phyloP scores from a whole-genome alignment of 495 filamentous ascomycete species.

The Astrothelium macrocarpum region DNA sequence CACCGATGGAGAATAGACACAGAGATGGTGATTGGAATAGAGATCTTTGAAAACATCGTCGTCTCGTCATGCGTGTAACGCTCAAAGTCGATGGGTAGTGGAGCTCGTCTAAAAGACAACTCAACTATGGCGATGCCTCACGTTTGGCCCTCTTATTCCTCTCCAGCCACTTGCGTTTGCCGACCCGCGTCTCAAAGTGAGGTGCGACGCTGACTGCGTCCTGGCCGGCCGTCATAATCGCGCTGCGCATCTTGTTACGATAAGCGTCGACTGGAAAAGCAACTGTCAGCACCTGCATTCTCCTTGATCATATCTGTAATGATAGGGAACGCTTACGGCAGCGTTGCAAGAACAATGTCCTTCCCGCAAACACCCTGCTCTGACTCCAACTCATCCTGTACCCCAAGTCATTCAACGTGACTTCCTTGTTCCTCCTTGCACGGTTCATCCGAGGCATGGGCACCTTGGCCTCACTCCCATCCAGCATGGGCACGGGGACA shows the following conservation, averaged over 20 bases:
- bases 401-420: conserved; percentile 80
- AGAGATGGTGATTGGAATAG: too few species aligned
- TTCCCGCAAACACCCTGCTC: conserved; percentile 72
- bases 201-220: conserved; percentile 60
- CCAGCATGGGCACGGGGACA: conserved; percentile 64
- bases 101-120: not conserved
- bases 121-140: conserved; percentile 5
- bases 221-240: conserved; percentile 63
- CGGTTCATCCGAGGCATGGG: conserved; percentile 62
- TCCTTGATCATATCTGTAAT: not conserved
- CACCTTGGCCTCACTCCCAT: conserved; percentile 58
- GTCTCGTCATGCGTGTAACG: not conserved
- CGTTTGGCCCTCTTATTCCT: conserved; percentile 34
- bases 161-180: conserved; percentile 77
- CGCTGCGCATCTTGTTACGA: conserved; percentile 79
- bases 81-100: not conserved
- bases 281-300: not conserved
- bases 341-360: conserved; percentile 83
- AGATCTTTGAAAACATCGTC: too few species aligned
- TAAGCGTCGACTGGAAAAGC: conserved; percentile 75
- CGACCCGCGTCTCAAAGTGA: conserved; percentile 81
- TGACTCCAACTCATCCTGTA: conserved; percentile 95
- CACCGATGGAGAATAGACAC: too few species aligned
- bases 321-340: conserved; percentile 57
- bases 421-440: conserved; percentile 62